phyloP scores from a whole-genome alignment of 257 asterid genomes.

The Thymus mandschuricus region DNA sequence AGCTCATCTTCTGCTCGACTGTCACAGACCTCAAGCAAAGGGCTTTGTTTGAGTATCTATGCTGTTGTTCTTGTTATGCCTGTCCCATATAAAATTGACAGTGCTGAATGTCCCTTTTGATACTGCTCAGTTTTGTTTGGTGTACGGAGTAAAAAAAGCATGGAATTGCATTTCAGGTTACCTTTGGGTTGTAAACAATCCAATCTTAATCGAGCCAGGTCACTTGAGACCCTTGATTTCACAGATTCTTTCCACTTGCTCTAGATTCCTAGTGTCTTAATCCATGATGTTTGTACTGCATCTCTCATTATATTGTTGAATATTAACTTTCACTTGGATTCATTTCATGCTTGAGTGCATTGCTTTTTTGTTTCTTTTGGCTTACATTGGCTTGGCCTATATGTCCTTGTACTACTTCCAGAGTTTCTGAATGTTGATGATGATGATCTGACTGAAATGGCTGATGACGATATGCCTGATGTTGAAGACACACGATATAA shows the following conservation, averaged over 20 bases:
- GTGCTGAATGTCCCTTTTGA: neutral
- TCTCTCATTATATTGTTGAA: neutral
- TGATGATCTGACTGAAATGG: constrained; percentile 69
- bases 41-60: neutral
- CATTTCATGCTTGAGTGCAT: neutral
- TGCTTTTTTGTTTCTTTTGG: constrained; percentile 6
- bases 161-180: neutral
- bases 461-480: constrained; percentile 59
- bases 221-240: constrained; percentile 5
- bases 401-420: constrained; percentile 41
- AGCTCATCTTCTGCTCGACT: neutral
- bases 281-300: neutral
- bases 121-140: neutral
- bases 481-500: constrained; percentile 37
- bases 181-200: neutral
- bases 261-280: neutral
- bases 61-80: neutral
- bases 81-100: neutral
- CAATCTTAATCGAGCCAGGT: neutral
- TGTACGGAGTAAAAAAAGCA: neutral
- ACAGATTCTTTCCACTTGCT: constrained; percentile 16
- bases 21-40: neutral
- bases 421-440: constrained; percentile 79
- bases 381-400: constrained; percentile 20
- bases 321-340: neutral